Evolutionary conservation across 495 filamentous ascomycete genomes (phyloP).

Genomic region (Aspergillus ellipticus): DNA sequence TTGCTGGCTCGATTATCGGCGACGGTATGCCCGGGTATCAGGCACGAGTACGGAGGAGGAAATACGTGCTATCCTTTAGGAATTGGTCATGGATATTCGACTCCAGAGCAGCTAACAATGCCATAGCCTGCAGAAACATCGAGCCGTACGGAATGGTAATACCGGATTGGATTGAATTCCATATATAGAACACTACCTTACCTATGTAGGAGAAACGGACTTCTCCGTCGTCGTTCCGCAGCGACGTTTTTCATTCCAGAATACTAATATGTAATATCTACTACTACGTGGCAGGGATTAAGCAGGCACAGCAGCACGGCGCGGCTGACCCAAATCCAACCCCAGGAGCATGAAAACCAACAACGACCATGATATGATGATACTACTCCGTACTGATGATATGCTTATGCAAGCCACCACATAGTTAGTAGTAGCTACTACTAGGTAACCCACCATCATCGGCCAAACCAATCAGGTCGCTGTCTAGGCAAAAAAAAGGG

Average conservation of each 20-base stretch:
- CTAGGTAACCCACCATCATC: too few species aligned
- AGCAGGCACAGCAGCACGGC: slow-evolving; percentile 3
- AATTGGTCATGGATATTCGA: not conserved
- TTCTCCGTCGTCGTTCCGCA: not conserved
- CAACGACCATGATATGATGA: not conserved
- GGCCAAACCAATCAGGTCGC: too few species aligned
- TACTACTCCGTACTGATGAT: not conserved
- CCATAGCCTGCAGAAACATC: too few species aligned
- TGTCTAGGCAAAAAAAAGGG: too few species aligned
- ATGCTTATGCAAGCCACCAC: not conserved
- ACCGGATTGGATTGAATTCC: not conserved
- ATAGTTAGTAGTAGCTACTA: too few species aligned
- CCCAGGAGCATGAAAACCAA: not conserved
- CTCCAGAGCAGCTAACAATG: not conserved
- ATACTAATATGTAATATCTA: not conserved
- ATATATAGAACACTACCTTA: not conserved
- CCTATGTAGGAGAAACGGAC: not conserved
- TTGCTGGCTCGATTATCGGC: not conserved
- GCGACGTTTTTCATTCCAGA: not conserved
- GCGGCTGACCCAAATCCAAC: slow-evolving; percentile 8
- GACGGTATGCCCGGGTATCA: too few species aligned
- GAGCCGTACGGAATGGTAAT: not conserved
- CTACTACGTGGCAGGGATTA: slow-evolving; percentile 13
- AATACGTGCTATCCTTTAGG: too few species aligned
- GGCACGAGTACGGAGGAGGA: not conserved